Conservation (phyloP, 208 protist species). For the Crithidia fasciculata region DNA sequence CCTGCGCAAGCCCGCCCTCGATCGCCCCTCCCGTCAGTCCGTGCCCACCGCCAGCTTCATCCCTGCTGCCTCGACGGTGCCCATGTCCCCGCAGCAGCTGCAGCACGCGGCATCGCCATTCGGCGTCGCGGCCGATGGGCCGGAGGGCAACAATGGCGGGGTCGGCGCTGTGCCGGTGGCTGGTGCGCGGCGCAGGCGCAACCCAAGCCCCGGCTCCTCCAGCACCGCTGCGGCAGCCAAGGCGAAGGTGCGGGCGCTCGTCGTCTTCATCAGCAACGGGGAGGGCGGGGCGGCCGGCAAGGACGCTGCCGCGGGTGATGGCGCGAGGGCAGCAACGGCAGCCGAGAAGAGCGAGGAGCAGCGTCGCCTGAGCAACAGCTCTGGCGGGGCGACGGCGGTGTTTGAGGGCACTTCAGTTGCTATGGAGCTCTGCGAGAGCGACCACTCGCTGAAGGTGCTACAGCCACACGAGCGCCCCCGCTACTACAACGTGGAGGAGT, state of each 20-base stretch:
- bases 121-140: not conserved
- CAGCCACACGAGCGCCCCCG: constrained; percentile 35
- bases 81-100: not conserved
- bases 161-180: not conserved
- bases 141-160: not conserved
- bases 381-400: not conserved
- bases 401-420: constrained; percentile 16
- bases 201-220: constrained; percentile 1
- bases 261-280: constrained; percentile 18
- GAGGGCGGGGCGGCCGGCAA: not conserved
- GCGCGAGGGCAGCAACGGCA: not conserved
- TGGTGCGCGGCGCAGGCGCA: not conserved
- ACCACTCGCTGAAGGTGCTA: constrained; percentile 46
- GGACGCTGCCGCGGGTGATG: not conserved
- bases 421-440: constrained; percentile 19
- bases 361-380: not conserved
- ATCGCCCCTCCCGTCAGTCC: constrained; percentile 19
- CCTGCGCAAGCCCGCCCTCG: constrained; percentile 3
- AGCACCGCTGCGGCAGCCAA: constrained; percentile 1
- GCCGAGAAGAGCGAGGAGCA: not conserved
- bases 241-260: constrained; percentile 23
- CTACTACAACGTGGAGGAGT: constrained; percentile 77
- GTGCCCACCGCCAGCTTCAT: constrained; percentile 15
- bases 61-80: constrained; percentile 13
- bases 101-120: not conserved